Evolutionary conservation across 768 basidiomycete species (phyloP).

Genomic region (Asterophora parasitica): DNA sequence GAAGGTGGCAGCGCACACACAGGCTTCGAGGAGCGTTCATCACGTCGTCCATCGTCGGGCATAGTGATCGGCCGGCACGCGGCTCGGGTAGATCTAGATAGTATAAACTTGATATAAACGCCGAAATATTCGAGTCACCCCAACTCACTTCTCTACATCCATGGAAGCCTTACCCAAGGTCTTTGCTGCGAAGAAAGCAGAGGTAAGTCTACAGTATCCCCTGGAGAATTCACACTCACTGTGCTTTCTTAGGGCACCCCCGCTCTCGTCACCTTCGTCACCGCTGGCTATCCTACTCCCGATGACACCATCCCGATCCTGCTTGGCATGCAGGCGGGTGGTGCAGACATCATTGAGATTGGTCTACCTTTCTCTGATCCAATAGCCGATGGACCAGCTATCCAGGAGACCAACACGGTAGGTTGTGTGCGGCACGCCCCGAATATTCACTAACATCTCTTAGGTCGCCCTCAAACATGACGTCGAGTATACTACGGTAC

Average conservation of each 20-base stretch:
- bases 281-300: slow-evolving; percentile 82
- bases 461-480: slow-evolving; percentile 83
- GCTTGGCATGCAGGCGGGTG: slow-evolving; percentile 90
- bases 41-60: neutral
- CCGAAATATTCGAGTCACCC: slow-evolving; percentile 15
- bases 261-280: slow-evolving; percentile 84
- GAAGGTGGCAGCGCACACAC: too few species aligned
- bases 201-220: slow-evolving; percentile 32
- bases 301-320: slow-evolving; percentile 82
- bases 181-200: slow-evolving; percentile 59
- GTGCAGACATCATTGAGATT: slow-evolving; percentile 91
- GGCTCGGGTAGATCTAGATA: slow-evolving; percentile 17
- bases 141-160: slow-evolving; percentile 16
- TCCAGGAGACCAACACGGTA: slow-evolving; percentile 93
- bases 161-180: slow-evolving; percentile 74
- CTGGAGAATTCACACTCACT: neutral
- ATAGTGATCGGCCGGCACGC: slow-evolving; percentile 21
- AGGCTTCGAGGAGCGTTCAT: too few species aligned
- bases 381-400: slow-evolving; percentile 90
- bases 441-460: slow-evolving; percentile 9
- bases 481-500: slow-evolving; percentile 70
- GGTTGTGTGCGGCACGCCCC: slow-evolving; percentile 21
- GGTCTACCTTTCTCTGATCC: slow-evolving; percentile 97
- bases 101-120: slow-evolving; percentile 11
- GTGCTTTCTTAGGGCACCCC: slow-evolving; percentile 40